A percentile compares a stretch with the other conserved stretches of the same genome.
phyloP scores from a whole-genome alignment of 108 stramenopile species.

The Conticribra weissflogii region DNA sequence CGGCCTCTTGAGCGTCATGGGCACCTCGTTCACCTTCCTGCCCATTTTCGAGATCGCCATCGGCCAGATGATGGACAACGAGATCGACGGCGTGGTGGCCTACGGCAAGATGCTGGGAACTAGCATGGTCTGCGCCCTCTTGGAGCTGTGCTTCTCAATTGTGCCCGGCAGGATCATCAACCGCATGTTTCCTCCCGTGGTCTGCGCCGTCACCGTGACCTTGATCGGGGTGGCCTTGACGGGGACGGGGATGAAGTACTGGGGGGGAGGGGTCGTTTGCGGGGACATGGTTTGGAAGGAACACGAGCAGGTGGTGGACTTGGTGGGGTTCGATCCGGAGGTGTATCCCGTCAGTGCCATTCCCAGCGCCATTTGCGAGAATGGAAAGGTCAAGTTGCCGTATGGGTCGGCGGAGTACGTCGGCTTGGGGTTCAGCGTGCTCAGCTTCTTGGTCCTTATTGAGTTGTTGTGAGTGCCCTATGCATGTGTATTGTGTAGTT shows the following conservation, averaged over 20 bases:
- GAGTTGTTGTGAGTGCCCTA: conserved; percentile 33
- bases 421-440: conserved; percentile 61
- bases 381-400: conserved; percentile 45
- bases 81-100: conserved; percentile 60
- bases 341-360: conserved; percentile 17
- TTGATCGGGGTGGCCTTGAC: conserved; percentile 81
- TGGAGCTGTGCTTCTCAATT: conserved; percentile 64
- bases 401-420: conserved; percentile 69
- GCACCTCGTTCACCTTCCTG: conserved; percentile 78
- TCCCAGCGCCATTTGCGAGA: conserved; percentile 52
- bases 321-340: conserved; percentile 26
- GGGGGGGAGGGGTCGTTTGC: conserved; percentile 87
- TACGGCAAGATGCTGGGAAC: conserved; percentile 85
- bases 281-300: conserved; percentile 78
- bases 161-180: conserved; percentile 51
- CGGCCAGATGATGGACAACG: conserved; percentile 58
- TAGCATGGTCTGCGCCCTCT: conserved; percentile 63
- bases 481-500: neutral
- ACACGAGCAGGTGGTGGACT: conserved; percentile 32
- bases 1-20: conserved; percentile 81
- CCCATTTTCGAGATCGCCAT: conserved; percentile 84
- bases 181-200: conserved; percentile 75
- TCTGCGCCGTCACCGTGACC: conserved; percentile 73
- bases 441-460: conserved; percentile 56
- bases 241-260: conserved; percentile 87